phyloP scores from a whole-genome alignment of 257 asterid genomes.

The Solanum infundibuliforme region DNA sequence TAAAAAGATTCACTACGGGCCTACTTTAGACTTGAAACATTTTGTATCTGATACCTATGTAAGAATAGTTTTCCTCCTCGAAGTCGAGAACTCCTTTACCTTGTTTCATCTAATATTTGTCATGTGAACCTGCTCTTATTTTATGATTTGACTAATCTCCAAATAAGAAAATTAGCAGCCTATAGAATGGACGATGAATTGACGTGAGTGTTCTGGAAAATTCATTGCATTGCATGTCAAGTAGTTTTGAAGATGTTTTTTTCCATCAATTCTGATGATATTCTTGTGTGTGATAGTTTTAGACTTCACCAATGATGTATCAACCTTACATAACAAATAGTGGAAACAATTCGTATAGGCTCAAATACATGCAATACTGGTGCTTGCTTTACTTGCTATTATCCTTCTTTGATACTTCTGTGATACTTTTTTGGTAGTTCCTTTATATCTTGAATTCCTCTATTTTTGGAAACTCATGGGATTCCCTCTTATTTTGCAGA shows the following conservation, averaged over 20 bases:
- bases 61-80: constrained; percentile 23
- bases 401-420: not conserved
- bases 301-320: not conserved
- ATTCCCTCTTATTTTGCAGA: constrained; percentile 31
- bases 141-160: not conserved
- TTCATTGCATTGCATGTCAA: not conserved
- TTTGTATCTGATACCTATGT: constrained; percentile 78
- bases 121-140: not conserved
- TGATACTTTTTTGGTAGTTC: not conserved
- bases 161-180: not conserved
- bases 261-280: not conserved
- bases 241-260: not conserved
- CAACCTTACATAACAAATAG: not conserved
- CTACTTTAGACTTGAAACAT: constrained; percentile 74
- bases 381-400: constrained; percentile 6
- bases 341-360: not conserved
- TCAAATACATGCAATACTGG: not conserved
- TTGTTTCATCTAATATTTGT: not conserved
- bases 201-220: not conserved
- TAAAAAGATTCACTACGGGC: constrained; percentile 47
- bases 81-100: not conserved
- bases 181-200: not conserved
- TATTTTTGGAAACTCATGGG: not conserved
- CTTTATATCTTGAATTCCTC: not conserved
- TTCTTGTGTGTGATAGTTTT: not conserved